Conservation (phyloP, 345 rosid species). For the Crucihimalaya himalaica region DNA sequence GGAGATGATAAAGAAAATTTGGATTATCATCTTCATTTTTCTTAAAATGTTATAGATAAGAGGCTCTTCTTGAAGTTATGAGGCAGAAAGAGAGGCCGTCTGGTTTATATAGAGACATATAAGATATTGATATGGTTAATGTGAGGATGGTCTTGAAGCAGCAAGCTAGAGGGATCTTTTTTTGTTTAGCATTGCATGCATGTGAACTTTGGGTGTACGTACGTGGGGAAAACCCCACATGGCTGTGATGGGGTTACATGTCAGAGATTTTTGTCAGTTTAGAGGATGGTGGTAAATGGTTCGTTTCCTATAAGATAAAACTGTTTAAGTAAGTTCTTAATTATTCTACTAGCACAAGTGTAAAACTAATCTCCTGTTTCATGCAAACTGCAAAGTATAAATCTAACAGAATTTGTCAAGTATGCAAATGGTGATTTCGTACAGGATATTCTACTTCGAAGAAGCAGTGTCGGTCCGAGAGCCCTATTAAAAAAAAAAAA, state of each 20-base stretch:
- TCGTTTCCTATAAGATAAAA: background rate
- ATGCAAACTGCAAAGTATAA: background rate
- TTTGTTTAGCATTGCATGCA: constrained; percentile 37
- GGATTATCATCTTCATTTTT: constrained; percentile 46
- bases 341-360: background rate
- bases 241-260: constrained; percentile 36
- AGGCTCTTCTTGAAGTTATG: constrained; percentile 17
- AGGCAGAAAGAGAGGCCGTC: background rate
- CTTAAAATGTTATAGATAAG: background rate
- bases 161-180: constrained; percentile 13
- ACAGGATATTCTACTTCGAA: too few relatives aligned
- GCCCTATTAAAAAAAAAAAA: too few relatives aligned
- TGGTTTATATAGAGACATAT: constrained; percentile 30
- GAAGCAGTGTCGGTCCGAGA: too few relatives aligned
- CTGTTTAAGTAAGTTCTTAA: background rate
- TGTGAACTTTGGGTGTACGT: constrained; percentile 43
- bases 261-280: constrained; percentile 38
- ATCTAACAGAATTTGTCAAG: too few relatives aligned
- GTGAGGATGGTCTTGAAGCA: constrained; percentile 42
- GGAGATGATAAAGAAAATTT: constrained; percentile 45
- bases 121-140: constrained; percentile 36
- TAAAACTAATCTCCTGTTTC: background rate
- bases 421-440: too few relatives aligned
- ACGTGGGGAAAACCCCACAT: constrained; percentile 37
- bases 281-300: constrained; percentile 1